Evolutionary conservation across 768 basidiomycete genomes (phyloP).

Genomic region (Tricholomella constricta): DNA sequence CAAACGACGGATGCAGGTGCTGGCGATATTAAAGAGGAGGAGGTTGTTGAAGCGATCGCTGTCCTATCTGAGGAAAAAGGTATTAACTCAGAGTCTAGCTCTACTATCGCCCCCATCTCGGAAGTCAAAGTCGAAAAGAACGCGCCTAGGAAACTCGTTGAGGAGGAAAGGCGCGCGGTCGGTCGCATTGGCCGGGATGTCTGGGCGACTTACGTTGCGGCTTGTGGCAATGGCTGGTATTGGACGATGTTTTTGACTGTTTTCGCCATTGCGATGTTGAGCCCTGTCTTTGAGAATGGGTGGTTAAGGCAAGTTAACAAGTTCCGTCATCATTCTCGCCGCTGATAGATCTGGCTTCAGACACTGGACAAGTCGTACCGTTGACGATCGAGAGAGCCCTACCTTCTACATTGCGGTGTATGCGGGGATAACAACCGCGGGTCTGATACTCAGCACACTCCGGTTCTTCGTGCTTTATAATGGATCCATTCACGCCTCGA

Average conservation of each 20-base stretch:
- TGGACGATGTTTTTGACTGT: slow-evolving; percentile 59
- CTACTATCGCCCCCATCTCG: slow-evolving; percentile 25
- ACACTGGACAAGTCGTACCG: slow-evolving; percentile 56
- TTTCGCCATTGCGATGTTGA: slow-evolving; percentile 57
- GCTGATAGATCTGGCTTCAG: slow-evolving; percentile 26
- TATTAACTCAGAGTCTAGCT: slow-evolving; percentile 30
- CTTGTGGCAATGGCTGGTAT: slow-evolving; percentile 50
- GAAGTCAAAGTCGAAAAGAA: slow-evolving; percentile 47
- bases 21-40: slow-evolving; percentile 42
- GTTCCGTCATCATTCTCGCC: neutral
- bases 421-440: slow-evolving; percentile 48
- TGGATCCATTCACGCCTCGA: slow-evolving; percentile 84
- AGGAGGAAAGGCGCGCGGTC: slow-evolving; percentile 79
- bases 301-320: slow-evolving; percentile 55
- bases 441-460: slow-evolving; percentile 52
- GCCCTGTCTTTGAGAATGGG: slow-evolving; percentile 71
- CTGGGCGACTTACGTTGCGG: slow-evolving; percentile 61
- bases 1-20: slow-evolving; percentile 46
- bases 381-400: slow-evolving; percentile 43
- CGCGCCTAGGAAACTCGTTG: slow-evolving; percentile 77
- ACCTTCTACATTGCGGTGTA: slow-evolving; percentile 73
- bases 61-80: slow-evolving; percentile 1
- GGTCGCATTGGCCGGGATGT: slow-evolving; percentile 68
- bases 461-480: slow-evolving; percentile 76
- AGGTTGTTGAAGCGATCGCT: slow-evolving; percentile 33